Base-by-base conservation (phyloP, 225 moss, liverwort and hornwort genomes). In the Straminergon stramineum region DNA sequence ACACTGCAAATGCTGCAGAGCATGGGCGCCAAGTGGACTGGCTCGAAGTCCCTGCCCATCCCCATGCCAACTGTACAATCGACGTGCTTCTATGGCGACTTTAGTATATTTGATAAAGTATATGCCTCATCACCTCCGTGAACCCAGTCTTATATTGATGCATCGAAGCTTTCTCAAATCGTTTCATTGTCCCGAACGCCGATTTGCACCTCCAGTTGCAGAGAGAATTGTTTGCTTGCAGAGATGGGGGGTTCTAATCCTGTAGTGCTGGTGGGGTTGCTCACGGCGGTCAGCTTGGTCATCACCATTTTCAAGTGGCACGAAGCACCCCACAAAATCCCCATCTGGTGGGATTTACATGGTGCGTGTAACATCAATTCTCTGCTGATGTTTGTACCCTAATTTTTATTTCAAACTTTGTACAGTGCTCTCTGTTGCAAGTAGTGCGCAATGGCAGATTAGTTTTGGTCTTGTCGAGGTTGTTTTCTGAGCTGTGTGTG, bases 261-360 rank as follows among this genome's bases (percentile, higher is more conserved):
- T 24, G 68, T 92, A 16, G 86, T 92, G 83, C 70, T 93, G 71
- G 92, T 93, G 76, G 89, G 85, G 22, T 83, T 94, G 45, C 93
- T 94, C 51, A 94, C 94, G 16, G 93, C 90, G 24, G 27, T 75
- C 85, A 94, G 94, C 83, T 87, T 93, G 92, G 90, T 93, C n/a
- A 83, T 95, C 92, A 92, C 93, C 89, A 89, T 93, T 77, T 87
- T 91, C 92, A 91, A 92, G 86, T 93, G 84, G 90, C 94, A 93
- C 78, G 64, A 88, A 20, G 86, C 90, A 8, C 94, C 94, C 5
- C 13, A 81, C 26, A 84, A 78, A 68, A 90, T 95, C 45, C 94
- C 94, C 71, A 80, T 95, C 66, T 95, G 94, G 94, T 95, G 94
- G 94, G 91, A 91, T 62, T 89, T 95, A 53, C 89, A 95, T 23